These are phyloP conservation scores for Thelephora aurantiotincta DNA, from an alignment of 768 basidiomycete genomes.

Conservation along the genomic window DNA sequence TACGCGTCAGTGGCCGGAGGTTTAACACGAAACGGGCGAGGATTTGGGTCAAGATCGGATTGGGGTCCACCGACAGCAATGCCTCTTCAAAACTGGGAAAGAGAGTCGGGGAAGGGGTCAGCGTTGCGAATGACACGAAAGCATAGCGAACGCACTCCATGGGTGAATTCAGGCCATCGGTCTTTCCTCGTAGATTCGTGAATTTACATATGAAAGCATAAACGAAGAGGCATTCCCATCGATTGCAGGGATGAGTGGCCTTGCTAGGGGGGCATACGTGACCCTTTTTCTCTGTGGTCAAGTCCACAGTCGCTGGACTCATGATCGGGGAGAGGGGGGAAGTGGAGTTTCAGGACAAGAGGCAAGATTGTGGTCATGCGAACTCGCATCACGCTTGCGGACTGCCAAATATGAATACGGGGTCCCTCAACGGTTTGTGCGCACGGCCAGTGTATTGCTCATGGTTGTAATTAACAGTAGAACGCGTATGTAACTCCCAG, in stretches of 20 bases:
- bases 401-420: no score
- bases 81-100: slow-evolving; percentile 63
- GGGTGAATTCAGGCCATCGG: slow-evolving; percentile 66
- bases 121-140: slow-evolving; percentile 3
- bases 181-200: slow-evolving; percentile 57
- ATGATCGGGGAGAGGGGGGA: slow-evolving; percentile 18
- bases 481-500: slow-evolving; percentile 5
- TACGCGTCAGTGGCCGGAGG: slow-evolving; percentile 80
- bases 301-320: slow-evolving; percentile 16
- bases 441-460: not conserved
- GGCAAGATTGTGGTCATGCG: slow-evolving; percentile 5
- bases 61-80: slow-evolving; percentile 54
- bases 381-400: no score
- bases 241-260: slow-evolving; percentile 63
- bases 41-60: slow-evolving; percentile 58
- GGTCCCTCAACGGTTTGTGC: no score
- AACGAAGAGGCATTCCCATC: slow-evolving; percentile 80
- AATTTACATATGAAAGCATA: slow-evolving; percentile 80
- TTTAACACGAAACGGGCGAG: slow-evolving; percentile 69
- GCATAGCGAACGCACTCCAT: slow-evolving; percentile 56
- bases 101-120: not conserved
- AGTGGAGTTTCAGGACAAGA: slow-evolving; percentile 13
- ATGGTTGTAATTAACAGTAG: not conserved
- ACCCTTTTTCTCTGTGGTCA: slow-evolving; percentile 29
- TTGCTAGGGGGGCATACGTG: slow-evolving; percentile 41